Evolutionary conservation across 768 basidiomycete species (phyloP), one percentile per base, ranked within the genome.

Genomic region (Lentinula aciculospora): DNA sequence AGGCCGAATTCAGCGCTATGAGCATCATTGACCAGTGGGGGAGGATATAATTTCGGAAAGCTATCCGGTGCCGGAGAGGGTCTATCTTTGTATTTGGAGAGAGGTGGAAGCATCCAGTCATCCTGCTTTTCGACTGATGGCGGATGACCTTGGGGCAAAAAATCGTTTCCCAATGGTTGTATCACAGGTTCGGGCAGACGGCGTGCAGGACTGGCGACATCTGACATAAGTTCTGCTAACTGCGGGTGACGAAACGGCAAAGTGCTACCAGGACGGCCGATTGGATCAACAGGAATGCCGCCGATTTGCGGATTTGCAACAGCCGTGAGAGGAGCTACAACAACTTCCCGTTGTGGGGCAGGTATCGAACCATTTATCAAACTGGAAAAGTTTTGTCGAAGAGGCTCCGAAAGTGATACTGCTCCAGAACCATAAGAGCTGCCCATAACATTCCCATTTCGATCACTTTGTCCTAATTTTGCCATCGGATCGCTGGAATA

Each of bases 171-270:
- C 23, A 53, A 17, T 21, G 51, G 51, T 28, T 25, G 36, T 4
- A 53, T 53, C 21, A 53, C 51, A 36, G 51, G 51, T 17, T 53
- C 51, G n/a, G 51, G 34, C 23, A 21, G 10, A 29, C 42, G 27
- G 9, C 39, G 27, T 21, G 45, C 32, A n/a, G 36, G 34, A 48
- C 46, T 48, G 12, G 44, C 19, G 2, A 27, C 34, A 48, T 57
- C 56, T 25, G 70, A 74, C 40, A 75, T 62, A 8, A 75, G 58
- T 55, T 75, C 74, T 29, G 71, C 72, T 37, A 74, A 56, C 57
- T 61, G 62, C n/a, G 69, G 69, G 58, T 57, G 56, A 25, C 31
- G 56, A 29, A 47, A 57, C 7, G 44, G 56, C 21, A 25, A 17
- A 32, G 54, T 29, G 29, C 54, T 56, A 46, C 40, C 23, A 31